Base-by-base conservation (phyloP, 306 rosid genomes). In the Rubus parviflorus region DNA sequence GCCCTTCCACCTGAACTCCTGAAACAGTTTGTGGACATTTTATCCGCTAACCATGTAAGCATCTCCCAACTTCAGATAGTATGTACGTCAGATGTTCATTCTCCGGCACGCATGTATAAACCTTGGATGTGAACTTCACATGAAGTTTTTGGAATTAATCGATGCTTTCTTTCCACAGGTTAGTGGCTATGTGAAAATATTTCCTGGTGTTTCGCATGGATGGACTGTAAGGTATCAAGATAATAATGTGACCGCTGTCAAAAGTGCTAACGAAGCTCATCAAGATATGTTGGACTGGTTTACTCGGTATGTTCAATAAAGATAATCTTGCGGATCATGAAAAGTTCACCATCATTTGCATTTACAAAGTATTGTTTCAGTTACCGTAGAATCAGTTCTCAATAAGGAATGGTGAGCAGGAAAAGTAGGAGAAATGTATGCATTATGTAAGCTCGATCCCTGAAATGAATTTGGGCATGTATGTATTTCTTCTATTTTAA, bases 1-100 rank as follows among this genome's bases (percentile, higher is more conserved):
- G 2, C 57, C 13, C 80, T 86, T 81, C 96, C 93, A 68, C 93
- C 96, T 0, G 83, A 83, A 83, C 97, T 92, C 74, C 22, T 90
- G 71, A 83, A 87, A 63, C 84, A 92, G 82, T 90, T 88, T 73
- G 87, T 86, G 68, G 83, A 87, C 72, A 78, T 73, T 80, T 81
- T 90, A 48, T 11, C 61, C 73, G 66, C 82, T 67, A 90, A 84
- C 74, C 74, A 77, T 92, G 93, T 90, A 67, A 16, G 78, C 30
- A 17, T 72, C 47, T 71, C 73, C 48, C 48, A 71, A 51, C 47
- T 71, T 19, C 12, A 12, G 56, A 40, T n/a, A 10, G 19, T n/a
- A n/a, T n/a, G n/a, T n/a, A n/a, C n/a, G n/a, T 19, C 11, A 17
- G n/a, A 16, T 37, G 20, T 6, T 40, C 8, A 8, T n/a, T 41